Evolutionary conservation across 305 asterid genomes (phyloP), one percentile per base, ranked within the genome.

Genomic region (Galium porrigens): DNA sequence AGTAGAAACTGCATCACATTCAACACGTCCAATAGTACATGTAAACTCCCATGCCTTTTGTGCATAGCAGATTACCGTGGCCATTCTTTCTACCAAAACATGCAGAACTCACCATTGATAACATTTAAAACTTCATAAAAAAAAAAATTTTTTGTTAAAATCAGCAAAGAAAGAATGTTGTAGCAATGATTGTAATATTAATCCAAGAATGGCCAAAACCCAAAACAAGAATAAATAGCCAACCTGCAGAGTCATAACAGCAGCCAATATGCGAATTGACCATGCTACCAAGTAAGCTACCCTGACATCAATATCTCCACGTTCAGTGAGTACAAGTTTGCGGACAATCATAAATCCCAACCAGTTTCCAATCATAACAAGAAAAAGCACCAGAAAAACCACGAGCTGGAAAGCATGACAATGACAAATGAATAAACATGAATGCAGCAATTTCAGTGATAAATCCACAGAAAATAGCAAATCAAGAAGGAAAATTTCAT

Each of bases 291-390:
- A n/a, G n/a, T n/a, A n/a, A n/a, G n/a, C n/a, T n/a, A n/a, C n/a
- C n/a, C n/a, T n/a, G n/a, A n/a, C n/a, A n/a, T n/a, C n/a, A n/a
- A n/a, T 72, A 58, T 82, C 73, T 73, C 99, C 97, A 71, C 89
- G 94, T 63, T 83, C 87, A 8, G 78, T 72, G 72, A 87, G 94
- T 55, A 92, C 88, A 77, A 89, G 78, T 80, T 87, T 92, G 73
- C 84, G 97, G 60, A 92, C 95, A 70, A 74, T 89, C 97, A 94
- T 89, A 76, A 80, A 92, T 39, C 99, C 99, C 77, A 89, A 74
- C 90, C 94, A 89, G 61, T 96, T 89, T 78, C 97, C 99, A 63
- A 74, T 65, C 72, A 92, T 83, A 61, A 68, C 81, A 68, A 87
- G 81, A 76, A 89, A n/a, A 85, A 83, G 77, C 70, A 78, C 73